Evolutionary conservation across 177 flowering plant genomes (phyloP).

Genomic region (Vitis hybrid): DNA sequence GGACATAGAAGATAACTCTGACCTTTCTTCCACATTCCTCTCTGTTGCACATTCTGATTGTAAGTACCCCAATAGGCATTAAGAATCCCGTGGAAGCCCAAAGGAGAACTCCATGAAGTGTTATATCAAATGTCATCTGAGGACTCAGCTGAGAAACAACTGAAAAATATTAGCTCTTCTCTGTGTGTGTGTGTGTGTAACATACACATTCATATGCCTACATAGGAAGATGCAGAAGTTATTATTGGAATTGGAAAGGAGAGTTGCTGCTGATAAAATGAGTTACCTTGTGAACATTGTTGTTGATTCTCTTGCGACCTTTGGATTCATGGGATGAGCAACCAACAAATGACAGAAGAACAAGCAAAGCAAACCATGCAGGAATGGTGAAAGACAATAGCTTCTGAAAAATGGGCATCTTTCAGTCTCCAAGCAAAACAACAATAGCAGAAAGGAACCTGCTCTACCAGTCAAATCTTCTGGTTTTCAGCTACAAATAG

Average conservation of each 20-base stretch:
- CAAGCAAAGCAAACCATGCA: constrained; percentile 16
- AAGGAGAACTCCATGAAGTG: constrained; percentile 73
- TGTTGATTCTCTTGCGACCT: constrained; percentile 12
- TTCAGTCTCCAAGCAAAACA: not conserved
- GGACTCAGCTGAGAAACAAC: constrained; percentile 41
- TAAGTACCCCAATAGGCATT: constrained; percentile 76
- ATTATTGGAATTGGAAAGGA: not conserved
- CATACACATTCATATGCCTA: not conserved
- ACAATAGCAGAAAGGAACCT: not conserved
- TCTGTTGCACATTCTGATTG: constrained; percentile 54
- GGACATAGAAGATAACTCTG: constrained; percentile 63
- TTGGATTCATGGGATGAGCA: constrained; percentile 28
- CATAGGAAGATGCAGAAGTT: not conserved
- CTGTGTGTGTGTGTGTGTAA: no score
- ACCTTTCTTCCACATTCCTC: constrained; percentile 35
- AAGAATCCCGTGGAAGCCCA: constrained; percentile 91
- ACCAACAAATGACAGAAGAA: constrained; percentile 23
- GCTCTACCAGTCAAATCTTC: not conserved
- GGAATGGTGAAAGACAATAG: not conserved
- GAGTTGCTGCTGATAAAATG: not conserved
- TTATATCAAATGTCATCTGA: constrained; percentile 44
- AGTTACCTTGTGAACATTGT: constrained; percentile 35
- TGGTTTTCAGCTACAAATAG: not conserved
- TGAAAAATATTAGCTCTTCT: not conserved
- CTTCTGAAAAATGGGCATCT: not conserved